A percentile compares a stretch with the other conserved stretches of the same genome.
Evolutionary conservation across 345 rosid genomes (phyloP).

Genomic region (Streptanthus diversifolius): DNA sequence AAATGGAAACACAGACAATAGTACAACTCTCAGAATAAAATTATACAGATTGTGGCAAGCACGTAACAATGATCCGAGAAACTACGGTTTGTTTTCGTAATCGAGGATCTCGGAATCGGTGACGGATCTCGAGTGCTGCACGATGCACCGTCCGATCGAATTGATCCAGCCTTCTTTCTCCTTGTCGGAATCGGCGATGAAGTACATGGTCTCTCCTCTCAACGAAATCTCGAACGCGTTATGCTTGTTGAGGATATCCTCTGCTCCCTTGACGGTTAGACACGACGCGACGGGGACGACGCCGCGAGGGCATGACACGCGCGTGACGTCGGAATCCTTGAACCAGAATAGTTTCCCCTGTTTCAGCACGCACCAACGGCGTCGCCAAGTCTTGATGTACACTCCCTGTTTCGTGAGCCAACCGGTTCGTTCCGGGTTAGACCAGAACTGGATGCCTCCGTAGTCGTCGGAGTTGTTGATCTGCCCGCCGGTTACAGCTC

Average conservation of each 20-base stretch:
- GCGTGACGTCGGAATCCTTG: conserved; percentile 58
- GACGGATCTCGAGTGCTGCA: conserved; percentile 66
- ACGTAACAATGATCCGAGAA: neutral
- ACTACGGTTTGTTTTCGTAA: conserved; percentile 48
- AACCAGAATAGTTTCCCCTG: conserved; percentile 74
- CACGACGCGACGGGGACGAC: conserved; percentile 57
- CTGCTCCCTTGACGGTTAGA: conserved; percentile 71
- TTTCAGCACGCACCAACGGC: conserved; percentile 74
- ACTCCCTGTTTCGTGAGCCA: conserved; percentile 74
- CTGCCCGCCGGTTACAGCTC: conserved; percentile 37
- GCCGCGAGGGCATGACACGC: conserved; percentile 60
- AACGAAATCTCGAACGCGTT: conserved; percentile 63
- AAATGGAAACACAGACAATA: neutral
- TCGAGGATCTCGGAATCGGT: conserved; percentile 70
- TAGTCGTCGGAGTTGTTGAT: conserved; percentile 32
- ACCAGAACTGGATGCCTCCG: conserved; percentile 64
- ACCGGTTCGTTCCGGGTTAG: conserved; percentile 57
- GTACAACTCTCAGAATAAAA: neutral
- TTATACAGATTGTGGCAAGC: neutral
- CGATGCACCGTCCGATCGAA: conserved; percentile 70
- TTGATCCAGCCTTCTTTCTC: conserved; percentile 85
- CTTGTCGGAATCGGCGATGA: conserved; percentile 67
- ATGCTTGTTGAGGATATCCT: conserved; percentile 57
- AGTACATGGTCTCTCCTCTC: conserved; percentile 55
- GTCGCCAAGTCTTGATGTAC: conserved; percentile 73